Percentiles rank a stretch among this genome's conserved stretches.
Evolutionary conservation across 345 rosid species (phyloP).

Genomic region (Salix exigua): DNA sequence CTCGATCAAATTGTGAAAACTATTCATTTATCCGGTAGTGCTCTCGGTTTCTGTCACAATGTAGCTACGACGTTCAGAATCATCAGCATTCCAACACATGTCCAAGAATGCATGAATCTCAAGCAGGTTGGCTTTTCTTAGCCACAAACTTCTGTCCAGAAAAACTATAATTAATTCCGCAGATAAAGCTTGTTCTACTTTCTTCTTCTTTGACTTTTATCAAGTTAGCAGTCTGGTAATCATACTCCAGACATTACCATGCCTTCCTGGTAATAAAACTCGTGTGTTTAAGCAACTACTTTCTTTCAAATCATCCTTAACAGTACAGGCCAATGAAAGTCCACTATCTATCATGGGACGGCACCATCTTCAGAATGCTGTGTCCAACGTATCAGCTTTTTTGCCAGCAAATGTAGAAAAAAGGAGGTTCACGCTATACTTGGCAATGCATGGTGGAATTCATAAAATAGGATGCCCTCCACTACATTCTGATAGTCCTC

Average conservation of each 20-base stretch:
- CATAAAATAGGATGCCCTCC: constrained; percentile 13
- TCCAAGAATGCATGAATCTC: too few relatives aligned
- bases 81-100: too few relatives aligned
- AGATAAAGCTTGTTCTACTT: too few relatives aligned
- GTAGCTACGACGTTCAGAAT: too few relatives aligned
- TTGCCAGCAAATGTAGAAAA: constrained; percentile 10
- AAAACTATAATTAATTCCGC: too few relatives aligned
- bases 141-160: too few relatives aligned
- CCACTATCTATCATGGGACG: constrained; percentile 24
- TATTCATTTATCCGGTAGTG: too few relatives aligned
- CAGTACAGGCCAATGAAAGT: background rate
- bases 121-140: too few relatives aligned
- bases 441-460: background rate
- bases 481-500: constrained; percentile 16
- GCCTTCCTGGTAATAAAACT: background rate
- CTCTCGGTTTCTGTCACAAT: too few relatives aligned
- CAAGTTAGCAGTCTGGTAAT: too few relatives aligned
- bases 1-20: too few relatives aligned
- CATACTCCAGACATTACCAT: background rate
- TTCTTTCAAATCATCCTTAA: background rate
- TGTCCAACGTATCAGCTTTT: constrained; percentile 12
- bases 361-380: constrained; percentile 9
- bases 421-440: background rate
- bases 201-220: too few relatives aligned
- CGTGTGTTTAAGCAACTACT: background rate